phyloP scores from a whole-genome alignment of 169 alveolate genomes.

The Fabrea salina region DNA sequence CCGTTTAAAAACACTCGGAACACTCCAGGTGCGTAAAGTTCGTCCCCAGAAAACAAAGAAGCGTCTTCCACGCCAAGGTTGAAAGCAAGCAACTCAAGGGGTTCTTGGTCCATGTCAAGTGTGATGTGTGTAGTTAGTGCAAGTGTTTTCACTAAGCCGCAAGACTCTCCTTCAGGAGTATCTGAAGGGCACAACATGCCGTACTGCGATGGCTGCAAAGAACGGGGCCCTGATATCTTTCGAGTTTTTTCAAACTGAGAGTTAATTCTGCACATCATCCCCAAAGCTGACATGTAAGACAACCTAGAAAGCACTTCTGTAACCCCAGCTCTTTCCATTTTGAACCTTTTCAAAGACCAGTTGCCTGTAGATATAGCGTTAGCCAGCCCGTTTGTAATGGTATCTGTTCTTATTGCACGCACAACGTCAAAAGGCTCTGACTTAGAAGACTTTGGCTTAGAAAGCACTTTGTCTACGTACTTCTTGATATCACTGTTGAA shows the following conservation, averaged over 20 bases:
- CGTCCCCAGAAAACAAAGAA: constrained; percentile 67
- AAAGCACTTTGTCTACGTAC: constrained; percentile 47
- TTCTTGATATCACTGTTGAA: constrained; percentile 60
- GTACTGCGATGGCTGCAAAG: constrained; percentile 99
- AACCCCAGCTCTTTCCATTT: constrained; percentile 98
- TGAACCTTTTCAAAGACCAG: constrained; percentile 98
- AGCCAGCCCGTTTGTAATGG: constrained; percentile 94
- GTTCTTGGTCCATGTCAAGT: constrained; percentile 89
- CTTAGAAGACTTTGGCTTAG: constrained; percentile 19
- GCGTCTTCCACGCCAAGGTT: constrained; percentile 89
- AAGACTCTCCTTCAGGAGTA: constrained; percentile 99
- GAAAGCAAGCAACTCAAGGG: constrained; percentile 63
- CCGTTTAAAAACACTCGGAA: constrained; percentile 95
- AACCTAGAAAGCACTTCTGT: constrained; percentile 96
- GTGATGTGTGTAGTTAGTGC: constrained; percentile 98
- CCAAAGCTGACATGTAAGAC: constrained; percentile 95
- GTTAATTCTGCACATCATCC: constrained; percentile 93
- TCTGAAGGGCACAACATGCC: constrained; percentile 99
- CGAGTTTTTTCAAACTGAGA: constrained; percentile 93
- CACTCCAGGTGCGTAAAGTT: constrained; percentile 68
- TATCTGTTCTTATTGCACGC: constrained; percentile 79
- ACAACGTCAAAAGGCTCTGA: constrained; percentile 47
- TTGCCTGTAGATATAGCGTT: constrained; percentile 97
- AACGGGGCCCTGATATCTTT: constrained; percentile 98
- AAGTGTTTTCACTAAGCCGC: constrained; percentile 98